Evolutionary conservation across 2,329 filamentous ascomycete genomes (phyloP), one percentile per base, ranked within the genome.

Genomic region (Rachicladosporium sp.): DNA sequence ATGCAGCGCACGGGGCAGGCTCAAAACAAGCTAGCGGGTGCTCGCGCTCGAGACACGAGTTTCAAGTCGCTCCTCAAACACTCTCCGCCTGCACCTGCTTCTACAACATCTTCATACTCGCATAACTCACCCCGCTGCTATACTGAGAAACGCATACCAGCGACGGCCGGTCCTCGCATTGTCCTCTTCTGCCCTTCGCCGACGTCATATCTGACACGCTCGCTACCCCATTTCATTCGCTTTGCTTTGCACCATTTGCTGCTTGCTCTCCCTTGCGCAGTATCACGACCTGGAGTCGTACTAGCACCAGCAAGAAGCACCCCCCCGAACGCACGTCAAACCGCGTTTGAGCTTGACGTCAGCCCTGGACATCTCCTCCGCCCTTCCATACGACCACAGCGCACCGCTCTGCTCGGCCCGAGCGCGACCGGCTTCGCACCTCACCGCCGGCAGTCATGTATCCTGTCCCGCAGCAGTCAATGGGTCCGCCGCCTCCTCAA

Each of bases 401-500:
- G n/a, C 31, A 23, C 36, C 21, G 30, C 38, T 32, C 38, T 34
- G 21, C 35, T n/a, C 21, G 8, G n/a, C 10, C 23, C 33, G 30
- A 36, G 34, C 34, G 19, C 38, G 38, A 35, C 38, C 38, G 34
- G 38, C 38, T 19, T 33, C 30, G 32, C 38, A 39, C 30, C 29
- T 12, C 15, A 30, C 44, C 10, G 27, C 39, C 21, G 13, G 38
- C 32, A 41, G 34, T 41, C 51, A 70, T 70, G 66, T 70, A 68
- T 59, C 61, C 66, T 47, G 61, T 51, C 52, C 49, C 59, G 45
- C 82, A 87, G 51, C 63, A 71, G 68, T 73, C 80, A 52, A 94
- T 95, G 85, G 82, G 84, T 54, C 81, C 84, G 57, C 55, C 63
- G 40, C 57, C 37, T 13, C 83, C 83, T 47, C 87, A 95, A 69